Base-by-base conservation (phyloP, 768 basidiomycete genomes). In the Leccinum ochraceum region DNA sequence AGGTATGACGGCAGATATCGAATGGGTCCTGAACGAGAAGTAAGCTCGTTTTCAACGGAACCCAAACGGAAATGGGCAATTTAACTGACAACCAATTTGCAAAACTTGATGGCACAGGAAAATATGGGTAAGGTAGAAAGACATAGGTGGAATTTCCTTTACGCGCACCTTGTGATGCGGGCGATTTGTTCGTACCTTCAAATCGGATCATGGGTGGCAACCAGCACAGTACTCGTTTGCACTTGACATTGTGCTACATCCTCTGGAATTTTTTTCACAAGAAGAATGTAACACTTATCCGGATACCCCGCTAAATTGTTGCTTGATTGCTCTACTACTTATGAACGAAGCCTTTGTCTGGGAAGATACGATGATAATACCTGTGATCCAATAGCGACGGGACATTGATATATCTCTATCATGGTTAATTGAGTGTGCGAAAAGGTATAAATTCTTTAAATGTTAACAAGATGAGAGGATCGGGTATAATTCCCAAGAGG, bases 21-120 rank as follows among this genome's bases (percentile, higher is more conserved):
- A 73, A 13, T 85, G 83, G 83, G 50, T 75, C 34, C 76, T 77
- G 55, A 84, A 84, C 52, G 83, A 85, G 64, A 80, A 77, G 82
- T 81, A 36, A 54, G 16, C 60, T 32, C 39, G 24, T 26, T 51
- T 28, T 17, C 36, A 17, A 50, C 28, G 26, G 36, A 6, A 42
- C 13, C 26, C 30, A 30, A 30, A 30, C 30, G 9, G 30, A 30
- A 30, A 10, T 30, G 24, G 20, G 24, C 20, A 48, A 57, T 22
- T 14, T 14, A 13, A 34, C 57, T 59, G 36, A 56, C 34, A 36
- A 36, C 34, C 34, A 14, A 36, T 36, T 36, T 36, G 34, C 34
- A 36, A 36, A 36, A 36, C 34, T 14, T 14, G 13, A 14, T 36
- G 34, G 6, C 13, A 14, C 34, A 36, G 34, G 13, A 36, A 36